A percentile compares a stretch with the other conserved stretches of the same genome.
Evolutionary conservation across 2,329 filamentous ascomycete species (phyloP).

Genomic region (Blastomyces gilchristii): DNA sequence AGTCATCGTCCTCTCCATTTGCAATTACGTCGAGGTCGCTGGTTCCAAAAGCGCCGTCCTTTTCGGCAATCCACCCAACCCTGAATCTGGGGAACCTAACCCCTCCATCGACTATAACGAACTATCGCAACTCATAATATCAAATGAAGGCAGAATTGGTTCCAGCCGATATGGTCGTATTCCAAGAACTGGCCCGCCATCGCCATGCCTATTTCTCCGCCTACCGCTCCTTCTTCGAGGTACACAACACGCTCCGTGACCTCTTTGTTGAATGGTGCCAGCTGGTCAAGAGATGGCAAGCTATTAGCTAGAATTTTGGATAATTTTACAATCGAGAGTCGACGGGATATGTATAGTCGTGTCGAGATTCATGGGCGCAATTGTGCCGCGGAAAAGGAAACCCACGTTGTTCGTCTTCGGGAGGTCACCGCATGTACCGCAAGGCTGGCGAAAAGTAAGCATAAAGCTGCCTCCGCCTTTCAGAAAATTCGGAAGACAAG

Average conservation of each 20-base stretch:
- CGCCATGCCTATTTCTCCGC: slow-evolving; percentile 11
- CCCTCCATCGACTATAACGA: slow-evolving; percentile 12
- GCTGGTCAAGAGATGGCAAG: not conserved
- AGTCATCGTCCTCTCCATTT: slow-evolving; percentile 1
- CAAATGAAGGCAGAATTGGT: slow-evolving; percentile 1
- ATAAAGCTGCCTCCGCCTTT: not conserved
- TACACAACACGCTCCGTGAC: not conserved
- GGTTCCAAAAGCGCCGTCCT: not conserved
- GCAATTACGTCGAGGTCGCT: slow-evolving; percentile 5
- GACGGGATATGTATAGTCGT: not conserved
- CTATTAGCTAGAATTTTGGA: not conserved
- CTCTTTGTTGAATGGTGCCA: not conserved
- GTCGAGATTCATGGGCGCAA: not conserved
- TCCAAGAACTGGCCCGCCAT: slow-evolving; percentile 4
- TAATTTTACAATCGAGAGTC: not conserved
- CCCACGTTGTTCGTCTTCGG: not conserved
- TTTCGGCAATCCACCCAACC: slow-evolving; percentile 1
- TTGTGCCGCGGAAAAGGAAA: not conserved
- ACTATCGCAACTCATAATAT: slow-evolving; percentile 6
- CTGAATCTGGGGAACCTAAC: slow-evolving; percentile 11
- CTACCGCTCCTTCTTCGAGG: slow-evolving; percentile 1
- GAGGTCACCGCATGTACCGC: not conserved
- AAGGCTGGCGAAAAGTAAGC: not conserved
- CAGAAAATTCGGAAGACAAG: not conserved
- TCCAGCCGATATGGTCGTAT: not conserved